These are phyloP conservation scores for Pleomassaria siparia DNA, from an alignment of 2,329 filamentous ascomycete genomes.

Conservation along the genomic window DNA sequence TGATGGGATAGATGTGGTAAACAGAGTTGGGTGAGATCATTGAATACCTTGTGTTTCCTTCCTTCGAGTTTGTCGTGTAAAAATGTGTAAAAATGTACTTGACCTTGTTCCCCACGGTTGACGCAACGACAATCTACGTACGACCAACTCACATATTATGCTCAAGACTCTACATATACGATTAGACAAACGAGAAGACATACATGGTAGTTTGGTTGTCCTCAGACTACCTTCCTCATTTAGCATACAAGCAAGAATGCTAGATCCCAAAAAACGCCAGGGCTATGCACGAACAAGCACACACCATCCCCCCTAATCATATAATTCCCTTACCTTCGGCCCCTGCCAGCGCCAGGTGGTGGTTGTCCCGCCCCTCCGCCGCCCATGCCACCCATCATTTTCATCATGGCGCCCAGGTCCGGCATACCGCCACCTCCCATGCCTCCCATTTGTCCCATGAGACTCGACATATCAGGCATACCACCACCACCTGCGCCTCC, in stretches of 20 bases:
- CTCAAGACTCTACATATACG: too few relatives aligned
- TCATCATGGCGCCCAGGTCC: constrained; percentile 37
- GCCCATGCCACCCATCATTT: constrained; percentile 38
- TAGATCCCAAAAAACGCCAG: constrained; percentile 24
- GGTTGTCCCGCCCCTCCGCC: constrained; percentile 19
- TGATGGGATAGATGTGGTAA: too few relatives aligned
- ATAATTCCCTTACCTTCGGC: constrained; percentile 6
- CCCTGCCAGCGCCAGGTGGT: constrained; percentile 23
- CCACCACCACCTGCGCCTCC: constrained; percentile 65
- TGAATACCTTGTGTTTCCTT: too few relatives aligned
- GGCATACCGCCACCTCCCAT: constrained; percentile 46
- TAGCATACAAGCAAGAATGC: neutral
- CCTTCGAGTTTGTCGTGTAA: too few relatives aligned
- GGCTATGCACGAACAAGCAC: constrained; percentile 29
- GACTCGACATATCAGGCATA: constrained; percentile 66
- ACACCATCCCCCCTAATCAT: neutral
- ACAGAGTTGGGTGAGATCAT: too few relatives aligned
- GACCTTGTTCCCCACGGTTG: too few relatives aligned
- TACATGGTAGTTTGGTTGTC: too few relatives aligned
- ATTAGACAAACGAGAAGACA: too few relatives aligned
- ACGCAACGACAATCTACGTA: too few relatives aligned
- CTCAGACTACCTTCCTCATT: neutral
- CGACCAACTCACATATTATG: too few relatives aligned
- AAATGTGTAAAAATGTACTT: too few relatives aligned
- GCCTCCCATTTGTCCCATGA: constrained; percentile 60